Conservation (phyloP, 768 basidiomycete species). For the Leucosporidium creatinivorum region DNA sequence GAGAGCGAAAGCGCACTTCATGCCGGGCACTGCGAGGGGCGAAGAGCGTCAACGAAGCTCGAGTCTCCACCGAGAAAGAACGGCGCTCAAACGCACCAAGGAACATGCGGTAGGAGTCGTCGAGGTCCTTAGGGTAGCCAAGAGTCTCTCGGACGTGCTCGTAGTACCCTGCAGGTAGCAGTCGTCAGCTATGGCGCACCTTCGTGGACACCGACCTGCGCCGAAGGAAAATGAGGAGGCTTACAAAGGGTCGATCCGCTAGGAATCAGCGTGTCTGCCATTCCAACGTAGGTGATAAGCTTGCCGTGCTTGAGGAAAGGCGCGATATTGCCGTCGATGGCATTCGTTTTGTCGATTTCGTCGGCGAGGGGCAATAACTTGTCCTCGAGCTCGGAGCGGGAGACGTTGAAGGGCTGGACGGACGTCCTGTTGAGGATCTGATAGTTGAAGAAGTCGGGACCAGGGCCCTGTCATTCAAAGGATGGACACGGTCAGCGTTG, state of each 20-base stretch:
- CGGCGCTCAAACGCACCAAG: not conserved
- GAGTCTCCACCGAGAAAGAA: too few relatives aligned
- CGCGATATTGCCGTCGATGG: constrained; percentile 17
- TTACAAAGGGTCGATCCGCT: constrained; percentile 5
- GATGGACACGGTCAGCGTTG: not conserved
- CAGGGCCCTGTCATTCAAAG: not conserved
- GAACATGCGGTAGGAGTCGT: constrained; percentile 19
- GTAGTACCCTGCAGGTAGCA: not conserved
- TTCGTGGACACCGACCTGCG: too few relatives aligned
- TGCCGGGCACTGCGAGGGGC: constrained; percentile 8
- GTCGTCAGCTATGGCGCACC: not conserved
- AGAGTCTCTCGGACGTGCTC: constrained; percentile 10
- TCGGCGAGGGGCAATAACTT: constrained; percentile 10
- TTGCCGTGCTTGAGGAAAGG: constrained; percentile 26
- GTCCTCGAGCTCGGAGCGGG: constrained; percentile 9
- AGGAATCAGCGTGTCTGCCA: constrained; percentile 29
- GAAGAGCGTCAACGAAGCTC: too few relatives aligned
- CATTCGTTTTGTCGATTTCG: constrained; percentile 26
- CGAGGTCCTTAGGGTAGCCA: constrained; percentile 5
- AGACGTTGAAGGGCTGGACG: not conserved
- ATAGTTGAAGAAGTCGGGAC: constrained; percentile 2
- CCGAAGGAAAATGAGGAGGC: too few relatives aligned
- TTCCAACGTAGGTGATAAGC: constrained; percentile 14
- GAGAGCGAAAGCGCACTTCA: not conserved
- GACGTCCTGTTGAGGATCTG: not conserved